phyloP scores from a whole-genome alignment of 1,284 basidiomycete genomes.

The Golubevia sp. region DNA sequence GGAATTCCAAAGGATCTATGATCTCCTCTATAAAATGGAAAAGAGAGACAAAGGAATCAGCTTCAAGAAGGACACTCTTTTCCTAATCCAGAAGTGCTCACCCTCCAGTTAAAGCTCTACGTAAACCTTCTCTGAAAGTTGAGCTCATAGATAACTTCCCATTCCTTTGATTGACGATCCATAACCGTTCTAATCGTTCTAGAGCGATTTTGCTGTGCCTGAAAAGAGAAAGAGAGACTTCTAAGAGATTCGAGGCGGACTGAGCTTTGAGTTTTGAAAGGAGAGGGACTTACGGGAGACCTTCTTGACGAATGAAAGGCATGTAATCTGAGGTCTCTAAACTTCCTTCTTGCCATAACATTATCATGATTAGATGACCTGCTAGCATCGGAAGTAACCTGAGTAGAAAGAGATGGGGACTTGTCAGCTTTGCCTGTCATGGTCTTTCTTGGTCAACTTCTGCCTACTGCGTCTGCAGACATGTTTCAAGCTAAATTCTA shows the following conservation, averaged over 20 bases:
- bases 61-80: neutral
- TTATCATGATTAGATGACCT: neutral
- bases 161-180: slow-evolving; percentile 30
- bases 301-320: neutral
- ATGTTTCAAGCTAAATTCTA: too few relatives aligned
- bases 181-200: slow-evolving; percentile 26
- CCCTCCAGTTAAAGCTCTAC: slow-evolving; percentile 91
- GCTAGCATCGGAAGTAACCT: neutral
- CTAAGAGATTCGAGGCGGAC: neutral
- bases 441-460: too few relatives aligned
- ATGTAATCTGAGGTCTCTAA: neutral
- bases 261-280: neutral
- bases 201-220: slow-evolving; percentile 14
- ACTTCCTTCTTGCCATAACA: neutral
- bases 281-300: neutral
- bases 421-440: too few relatives aligned
- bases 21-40: slow-evolving; percentile 71
- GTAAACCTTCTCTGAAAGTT: slow-evolving; percentile 36
- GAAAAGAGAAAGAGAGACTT: neutral
- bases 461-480: too few relatives aligned
- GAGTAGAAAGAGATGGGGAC: neutral
- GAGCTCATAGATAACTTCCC: slow-evolving; percentile 66
- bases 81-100: slow-evolving; percentile 64
- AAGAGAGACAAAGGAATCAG: neutral
- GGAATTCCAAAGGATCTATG: slow-evolving; percentile 89